phyloP scores from a whole-genome alignment of 2,329 filamentous ascomycete species.

The Xylaria arbuscula region DNA sequence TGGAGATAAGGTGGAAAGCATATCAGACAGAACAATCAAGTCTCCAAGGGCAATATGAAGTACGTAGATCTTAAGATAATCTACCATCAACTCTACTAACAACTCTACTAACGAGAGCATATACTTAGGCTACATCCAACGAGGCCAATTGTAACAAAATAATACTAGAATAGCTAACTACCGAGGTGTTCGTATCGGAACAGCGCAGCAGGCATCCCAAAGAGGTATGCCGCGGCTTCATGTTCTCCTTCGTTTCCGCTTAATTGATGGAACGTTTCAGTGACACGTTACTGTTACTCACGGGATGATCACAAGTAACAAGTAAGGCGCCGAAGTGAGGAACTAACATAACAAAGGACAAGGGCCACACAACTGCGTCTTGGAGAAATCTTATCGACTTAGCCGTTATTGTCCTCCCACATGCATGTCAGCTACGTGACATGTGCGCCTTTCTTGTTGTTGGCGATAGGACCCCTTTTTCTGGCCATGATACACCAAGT shows the following conservation, averaged over 20 bases:
- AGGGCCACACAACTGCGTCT: no score
- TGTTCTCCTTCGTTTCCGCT: neutral
- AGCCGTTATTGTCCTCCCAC: no score
- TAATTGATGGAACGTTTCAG: conserved; percentile 3
- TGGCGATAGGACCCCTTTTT: no score
- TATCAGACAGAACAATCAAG: neutral
- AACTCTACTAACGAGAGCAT: neutral
- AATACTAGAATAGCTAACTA: neutral
- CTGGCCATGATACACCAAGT: no score
- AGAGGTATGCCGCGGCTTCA: neutral
- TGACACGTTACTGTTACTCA: conserved; percentile 4
- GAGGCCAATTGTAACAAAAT: neutral
- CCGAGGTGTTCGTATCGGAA: neutral
- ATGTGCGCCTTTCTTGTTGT: no score
- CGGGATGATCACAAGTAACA: no score
- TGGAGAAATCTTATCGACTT: no score
- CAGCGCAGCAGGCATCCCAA: neutral
- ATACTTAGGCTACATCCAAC: neutral
- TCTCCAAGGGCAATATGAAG: neutral
- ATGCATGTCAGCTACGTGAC: no score
- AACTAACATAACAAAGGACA: no score
- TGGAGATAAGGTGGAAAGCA: neutral
- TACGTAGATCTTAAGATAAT: neutral
- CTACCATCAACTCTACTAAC: neutral
- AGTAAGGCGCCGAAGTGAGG: no score